Evolutionary conservation across 1,139 yeast species (phyloP).

Genomic region (Arxiozyma slooffiae): DNA sequence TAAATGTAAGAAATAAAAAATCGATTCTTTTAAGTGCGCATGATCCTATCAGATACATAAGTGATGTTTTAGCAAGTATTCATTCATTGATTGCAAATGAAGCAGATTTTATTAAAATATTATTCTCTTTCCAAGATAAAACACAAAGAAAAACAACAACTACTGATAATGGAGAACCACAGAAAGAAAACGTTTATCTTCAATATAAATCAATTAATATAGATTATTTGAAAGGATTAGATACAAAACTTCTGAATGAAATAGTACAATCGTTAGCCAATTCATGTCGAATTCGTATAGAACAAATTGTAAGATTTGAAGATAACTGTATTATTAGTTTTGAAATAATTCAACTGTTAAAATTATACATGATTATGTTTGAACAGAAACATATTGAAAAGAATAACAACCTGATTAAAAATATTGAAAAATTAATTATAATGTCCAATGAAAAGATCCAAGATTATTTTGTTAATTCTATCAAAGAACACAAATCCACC

Average conservation of each 20-base stretch:
- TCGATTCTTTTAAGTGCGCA: slow-evolving; percentile 62
- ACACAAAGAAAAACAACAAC: slow-evolving; percentile 2
- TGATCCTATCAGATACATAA: slow-evolving; percentile 74
- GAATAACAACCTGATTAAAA: slow-evolving; percentile 16
- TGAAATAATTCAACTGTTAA: slow-evolving; percentile 53
- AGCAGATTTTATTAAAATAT: slow-evolving; percentile 56
- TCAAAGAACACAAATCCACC: slow-evolving; percentile 24
- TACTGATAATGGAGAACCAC: slow-evolving; percentile 8
- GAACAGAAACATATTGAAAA: slow-evolving; percentile 34
- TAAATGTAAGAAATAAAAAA: slow-evolving; percentile 24
- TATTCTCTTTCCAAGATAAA: slow-evolving; percentile 37
- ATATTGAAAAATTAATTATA: slow-evolving; percentile 14
- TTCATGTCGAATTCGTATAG: slow-evolving; percentile 47
- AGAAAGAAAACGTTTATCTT: neutral
- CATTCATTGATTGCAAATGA: slow-evolving; percentile 89
- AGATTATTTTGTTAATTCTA: slow-evolving; percentile 12
- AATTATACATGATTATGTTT: slow-evolving; percentile 63
- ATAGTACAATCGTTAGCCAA: slow-evolving; percentile 42
- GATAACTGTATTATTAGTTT: slow-evolving; percentile 45
- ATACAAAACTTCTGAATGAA: slow-evolving; percentile 29
- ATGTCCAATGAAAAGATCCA: slow-evolving; percentile 19
- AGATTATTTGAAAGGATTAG: slow-evolving; percentile 23
- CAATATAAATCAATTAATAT: slow-evolving; percentile 2
- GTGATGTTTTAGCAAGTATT: slow-evolving; percentile 82
- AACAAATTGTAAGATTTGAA: slow-evolving; percentile 61